phyloP scores from a whole-genome alignment of 495 filamentous ascomycete species.

The Lepraria neglecta region DNA sequence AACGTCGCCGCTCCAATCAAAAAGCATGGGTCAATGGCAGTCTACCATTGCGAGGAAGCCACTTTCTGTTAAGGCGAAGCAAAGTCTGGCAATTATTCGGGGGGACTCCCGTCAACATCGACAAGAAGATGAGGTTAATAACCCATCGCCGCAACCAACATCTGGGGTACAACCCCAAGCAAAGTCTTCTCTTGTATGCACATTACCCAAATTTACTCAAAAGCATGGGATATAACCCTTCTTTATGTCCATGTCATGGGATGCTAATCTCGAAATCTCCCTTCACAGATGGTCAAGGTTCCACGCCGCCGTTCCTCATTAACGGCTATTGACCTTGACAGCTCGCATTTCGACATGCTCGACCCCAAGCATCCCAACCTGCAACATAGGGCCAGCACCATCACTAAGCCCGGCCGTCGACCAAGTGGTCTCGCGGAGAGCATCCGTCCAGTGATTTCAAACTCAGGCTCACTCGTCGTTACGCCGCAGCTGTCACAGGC shows the following conservation, averaged over 20 bases:
- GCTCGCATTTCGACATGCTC: constrained; percentile 19
- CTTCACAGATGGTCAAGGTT: constrained; percentile 7
- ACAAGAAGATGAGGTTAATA: neutral
- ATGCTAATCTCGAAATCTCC: too few relatives aligned
- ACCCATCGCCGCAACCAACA: neutral
- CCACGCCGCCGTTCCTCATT: constrained; percentile 23
- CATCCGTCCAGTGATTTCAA: constrained; percentile 7
- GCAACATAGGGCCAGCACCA: constrained; percentile 18
- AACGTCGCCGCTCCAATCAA: neutral
- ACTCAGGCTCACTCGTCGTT: neutral
- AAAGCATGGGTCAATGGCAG: constrained; percentile 21
- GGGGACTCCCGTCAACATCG: neutral
- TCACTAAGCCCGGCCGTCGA: constrained; percentile 11
- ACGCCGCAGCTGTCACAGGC: constrained; percentile 5
- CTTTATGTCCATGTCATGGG: too few relatives aligned
- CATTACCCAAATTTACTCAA: too few relatives aligned
- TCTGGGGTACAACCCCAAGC: neutral
- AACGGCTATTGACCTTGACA: constrained; percentile 22
- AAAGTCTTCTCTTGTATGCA: constrained; percentile 1
- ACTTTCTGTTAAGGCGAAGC: constrained; percentile 6
- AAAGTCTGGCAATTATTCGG: constrained; percentile 6
- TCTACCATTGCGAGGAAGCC: constrained; percentile 18
- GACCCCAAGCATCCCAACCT: constrained; percentile 7
- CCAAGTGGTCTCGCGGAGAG: constrained; percentile 21
- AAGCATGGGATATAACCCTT: too few relatives aligned